Conservation (phyloP, 306 rosid genomes). For the Lathyrus sativus region DNA sequence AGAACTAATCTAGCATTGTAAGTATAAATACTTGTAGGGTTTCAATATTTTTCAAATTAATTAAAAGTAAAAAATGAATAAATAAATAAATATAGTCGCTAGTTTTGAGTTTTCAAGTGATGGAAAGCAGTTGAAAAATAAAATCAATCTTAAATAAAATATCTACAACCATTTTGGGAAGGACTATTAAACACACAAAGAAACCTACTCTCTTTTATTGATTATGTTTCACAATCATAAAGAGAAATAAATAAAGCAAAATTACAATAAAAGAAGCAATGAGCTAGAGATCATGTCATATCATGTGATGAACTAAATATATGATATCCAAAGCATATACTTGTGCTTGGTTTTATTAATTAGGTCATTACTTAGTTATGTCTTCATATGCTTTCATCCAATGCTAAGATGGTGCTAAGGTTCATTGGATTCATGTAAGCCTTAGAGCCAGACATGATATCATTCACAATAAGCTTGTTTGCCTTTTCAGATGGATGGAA, state of each 20-base stretch:
- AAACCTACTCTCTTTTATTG: background rate
- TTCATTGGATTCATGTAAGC: slow-evolving; percentile 76
- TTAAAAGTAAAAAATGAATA: too few species aligned
- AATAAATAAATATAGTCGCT: too few species aligned
- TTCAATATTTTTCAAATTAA: too few species aligned
- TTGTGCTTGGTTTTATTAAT: slow-evolving; percentile 28
- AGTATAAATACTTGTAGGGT: too few species aligned
- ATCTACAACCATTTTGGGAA: too few species aligned
- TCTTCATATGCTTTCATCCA: slow-evolving; percentile 47
- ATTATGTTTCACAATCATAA: slow-evolving; percentile 6
- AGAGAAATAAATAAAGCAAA: slow-evolving; percentile 20
- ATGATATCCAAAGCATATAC: background rate
- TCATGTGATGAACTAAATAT: too few species aligned
- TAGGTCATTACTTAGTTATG: background rate
- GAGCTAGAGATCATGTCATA: background rate
- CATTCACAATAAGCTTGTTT: slow-evolving; percentile 47
- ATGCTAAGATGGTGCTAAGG: slow-evolving; percentile 68
- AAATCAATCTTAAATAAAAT: too few species aligned
- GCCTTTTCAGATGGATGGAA: slow-evolving; percentile 82
- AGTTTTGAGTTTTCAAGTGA: too few species aligned
- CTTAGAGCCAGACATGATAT: slow-evolving; percentile 49
- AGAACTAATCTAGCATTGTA: too few species aligned
- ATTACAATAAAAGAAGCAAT: slow-evolving; percentile 2
- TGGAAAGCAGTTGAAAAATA: too few species aligned
- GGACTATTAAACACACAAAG: too few species aligned